Conservation (phyloP, 257 asterid species). For the Lavandula angustifolia region DNA sequence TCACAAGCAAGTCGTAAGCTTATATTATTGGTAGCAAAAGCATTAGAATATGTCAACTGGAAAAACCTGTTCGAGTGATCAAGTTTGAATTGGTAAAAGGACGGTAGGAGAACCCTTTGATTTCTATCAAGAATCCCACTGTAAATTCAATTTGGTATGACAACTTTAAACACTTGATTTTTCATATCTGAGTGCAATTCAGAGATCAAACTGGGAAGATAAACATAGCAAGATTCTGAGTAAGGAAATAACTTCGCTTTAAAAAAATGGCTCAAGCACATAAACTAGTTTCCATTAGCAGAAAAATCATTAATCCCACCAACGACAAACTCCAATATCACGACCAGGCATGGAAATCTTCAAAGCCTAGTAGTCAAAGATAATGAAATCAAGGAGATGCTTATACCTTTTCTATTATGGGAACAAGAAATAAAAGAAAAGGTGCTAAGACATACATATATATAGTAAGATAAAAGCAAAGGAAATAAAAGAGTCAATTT, state of each 20-base stretch:
- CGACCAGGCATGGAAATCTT: background rate
- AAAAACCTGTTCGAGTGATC: background rate
- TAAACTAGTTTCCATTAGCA: background rate
- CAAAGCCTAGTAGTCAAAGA: background rate
- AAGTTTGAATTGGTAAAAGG: background rate
- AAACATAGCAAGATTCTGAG: background rate
- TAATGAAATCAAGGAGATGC: background rate
- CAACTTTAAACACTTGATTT: background rate
- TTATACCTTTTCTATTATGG: background rate
- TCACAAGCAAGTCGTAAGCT: background rate
- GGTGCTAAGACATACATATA: background rate
- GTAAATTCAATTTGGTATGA: background rate
- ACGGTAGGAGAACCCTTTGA: background rate
- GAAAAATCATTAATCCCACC: background rate
- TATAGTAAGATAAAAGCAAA: conserved; percentile 9
- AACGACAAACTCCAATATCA: background rate
- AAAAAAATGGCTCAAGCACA: background rate
- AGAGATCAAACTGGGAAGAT: conserved; percentile 1
- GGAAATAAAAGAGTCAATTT: conserved; percentile 17
- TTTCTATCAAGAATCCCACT: background rate
- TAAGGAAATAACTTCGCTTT: background rate
- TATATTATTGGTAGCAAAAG: background rate
- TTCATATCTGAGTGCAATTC: conserved; percentile 4
- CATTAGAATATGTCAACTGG: background rate
- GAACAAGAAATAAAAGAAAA: conserved; percentile 12